Percentiles rank a stretch among this genome's conserved stretches.
Conservation (phyloP, 2,329 filamentous ascomycete genomes). For the Paramyrothecium sp. region DNA sequence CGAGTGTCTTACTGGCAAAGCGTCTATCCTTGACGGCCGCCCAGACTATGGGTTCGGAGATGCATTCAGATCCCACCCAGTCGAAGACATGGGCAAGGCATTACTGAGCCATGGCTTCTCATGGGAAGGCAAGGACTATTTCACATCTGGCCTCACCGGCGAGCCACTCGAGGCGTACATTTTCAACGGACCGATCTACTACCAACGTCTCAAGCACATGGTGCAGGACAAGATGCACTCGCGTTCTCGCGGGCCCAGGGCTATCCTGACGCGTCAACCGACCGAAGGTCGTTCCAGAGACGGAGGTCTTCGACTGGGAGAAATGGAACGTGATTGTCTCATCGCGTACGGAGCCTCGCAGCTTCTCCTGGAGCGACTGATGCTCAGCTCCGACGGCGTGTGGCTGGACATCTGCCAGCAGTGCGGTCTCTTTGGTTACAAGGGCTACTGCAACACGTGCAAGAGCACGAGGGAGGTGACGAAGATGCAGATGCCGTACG, state of each 20-base stretch:
- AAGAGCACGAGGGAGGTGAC: conserved; percentile 80
- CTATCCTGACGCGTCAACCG: conserved; percentile 90
- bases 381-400: conserved; percentile 90
- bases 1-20: conserved; percentile 92
- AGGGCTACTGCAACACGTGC: conserved; percentile 92
- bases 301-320: conserved; percentile 87
- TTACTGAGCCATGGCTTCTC: conserved; percentile 88
- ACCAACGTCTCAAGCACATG: conserved; percentile 99
- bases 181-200: conserved; percentile 98
- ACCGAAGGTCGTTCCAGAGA: conserved; percentile 93
- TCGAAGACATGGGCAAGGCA: conserved; percentile 85
- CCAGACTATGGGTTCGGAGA: conserved; percentile 83
- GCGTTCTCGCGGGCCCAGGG: conserved; percentile 82
- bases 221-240: conserved; percentile 99
- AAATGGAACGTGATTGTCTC: conserved; percentile 98
- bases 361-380: conserved; percentile 85
- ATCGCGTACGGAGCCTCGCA: conserved; percentile 97
- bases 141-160: conserved; percentile 92
- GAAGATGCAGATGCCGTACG: conserved; percentile 96
- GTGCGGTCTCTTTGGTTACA: conserved; percentile 94
- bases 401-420: conserved; percentile 90
- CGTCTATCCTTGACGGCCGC: conserved; percentile 79
- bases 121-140: conserved; percentile 96
- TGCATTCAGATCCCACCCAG: conserved; percentile 77
- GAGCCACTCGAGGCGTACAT: conserved; percentile 94